Conservation (phyloP, 768 basidiomycete species). For the Gloeopeniophorella convolvens region DNA sequence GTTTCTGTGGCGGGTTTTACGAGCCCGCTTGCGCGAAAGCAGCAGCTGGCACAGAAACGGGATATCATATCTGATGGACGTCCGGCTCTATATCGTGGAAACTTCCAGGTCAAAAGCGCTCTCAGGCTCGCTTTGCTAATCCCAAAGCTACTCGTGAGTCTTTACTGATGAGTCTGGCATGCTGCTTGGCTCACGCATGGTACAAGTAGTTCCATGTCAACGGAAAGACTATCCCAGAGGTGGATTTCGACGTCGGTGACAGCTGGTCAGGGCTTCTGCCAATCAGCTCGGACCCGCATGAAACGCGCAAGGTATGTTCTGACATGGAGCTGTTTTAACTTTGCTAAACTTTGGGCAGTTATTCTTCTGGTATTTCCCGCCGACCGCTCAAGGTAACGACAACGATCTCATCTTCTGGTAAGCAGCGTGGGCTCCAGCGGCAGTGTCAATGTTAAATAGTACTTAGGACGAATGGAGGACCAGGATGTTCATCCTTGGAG, state of each 20-base stretch:
- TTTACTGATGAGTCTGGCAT: not conserved
- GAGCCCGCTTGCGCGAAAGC: not conserved
- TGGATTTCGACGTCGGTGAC: constrained; percentile 19
- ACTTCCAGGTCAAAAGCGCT: not conserved
- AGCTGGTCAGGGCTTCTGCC: constrained; percentile 20
- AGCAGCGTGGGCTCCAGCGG: not conserved
- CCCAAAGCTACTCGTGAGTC: constrained; percentile 5
- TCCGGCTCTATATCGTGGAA: not conserved
- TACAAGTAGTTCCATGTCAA: constrained; percentile 15
- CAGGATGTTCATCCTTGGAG: constrained; percentile 19
- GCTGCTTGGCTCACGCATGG: not conserved
- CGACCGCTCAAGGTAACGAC: constrained; percentile 9
- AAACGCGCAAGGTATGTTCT: constrained; percentile 18
- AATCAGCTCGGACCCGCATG: constrained; percentile 11
- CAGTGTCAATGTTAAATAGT: not conserved
- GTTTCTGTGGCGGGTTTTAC: not conserved
- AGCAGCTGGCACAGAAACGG: not conserved
- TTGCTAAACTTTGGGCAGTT: constrained; percentile 6
- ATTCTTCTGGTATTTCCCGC: constrained; percentile 21
- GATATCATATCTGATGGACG: not conserved
- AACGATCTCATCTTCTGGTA: constrained; percentile 21
- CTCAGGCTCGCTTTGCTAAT: constrained; percentile 1
- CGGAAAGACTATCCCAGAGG: constrained; percentile 11
- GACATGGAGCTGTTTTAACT: too few relatives aligned
- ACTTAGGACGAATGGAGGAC: constrained; percentile 20